Evolutionary conservation across 768 basidiomycete species (phyloP).

Genomic region (Pholiota conissans): DNA sequence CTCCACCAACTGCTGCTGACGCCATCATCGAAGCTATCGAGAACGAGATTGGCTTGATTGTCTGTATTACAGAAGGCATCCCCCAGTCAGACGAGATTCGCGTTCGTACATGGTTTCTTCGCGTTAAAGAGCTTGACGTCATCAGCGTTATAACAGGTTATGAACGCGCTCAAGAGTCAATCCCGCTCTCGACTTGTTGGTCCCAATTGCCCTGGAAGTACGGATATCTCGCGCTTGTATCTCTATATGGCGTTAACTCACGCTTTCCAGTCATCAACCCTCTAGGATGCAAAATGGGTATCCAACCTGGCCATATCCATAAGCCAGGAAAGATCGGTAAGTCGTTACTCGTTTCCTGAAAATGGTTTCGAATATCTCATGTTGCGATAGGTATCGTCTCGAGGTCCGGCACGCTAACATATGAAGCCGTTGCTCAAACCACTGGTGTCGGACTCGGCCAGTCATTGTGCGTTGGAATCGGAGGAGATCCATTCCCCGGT

Average conservation of each 20-base stretch:
- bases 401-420: slow-evolving; percentile 93
- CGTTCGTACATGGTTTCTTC: slow-evolving; percentile 50
- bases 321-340: slow-evolving; percentile 92
- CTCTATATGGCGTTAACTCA: not conserved
- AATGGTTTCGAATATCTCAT: not conserved
- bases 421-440: slow-evolving; percentile 98
- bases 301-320: slow-evolving; percentile 97
- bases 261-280: slow-evolving; percentile 79
- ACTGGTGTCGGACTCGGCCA: slow-evolving; percentile 96
- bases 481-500: slow-evolving; percentile 96
- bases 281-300: slow-evolving; percentile 98
- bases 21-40: slow-evolving; percentile 99
- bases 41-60: slow-evolving; percentile 95
- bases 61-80: slow-evolving; percentile 98
- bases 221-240: too few species aligned
- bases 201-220: slow-evolving; percentile 93
- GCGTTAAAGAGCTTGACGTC: slow-evolving; percentile 1
- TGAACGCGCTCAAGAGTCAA: slow-evolving; percentile 92
- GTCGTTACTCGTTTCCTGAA: not conserved
- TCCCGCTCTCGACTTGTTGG: slow-evolving; percentile 95
- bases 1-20: slow-evolving; percentile 93
- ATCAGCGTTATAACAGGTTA: slow-evolving; percentile 55
- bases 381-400: slow-evolving; percentile 77
- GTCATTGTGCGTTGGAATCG: slow-evolving; percentile 95
- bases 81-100: slow-evolving; percentile 96